Percentiles rank a stretch among this genome's conserved stretches.
Evolutionary conservation across 805 yeast genomes (phyloP).

Genomic region (Ogataea nakhonphanomensis): DNA sequence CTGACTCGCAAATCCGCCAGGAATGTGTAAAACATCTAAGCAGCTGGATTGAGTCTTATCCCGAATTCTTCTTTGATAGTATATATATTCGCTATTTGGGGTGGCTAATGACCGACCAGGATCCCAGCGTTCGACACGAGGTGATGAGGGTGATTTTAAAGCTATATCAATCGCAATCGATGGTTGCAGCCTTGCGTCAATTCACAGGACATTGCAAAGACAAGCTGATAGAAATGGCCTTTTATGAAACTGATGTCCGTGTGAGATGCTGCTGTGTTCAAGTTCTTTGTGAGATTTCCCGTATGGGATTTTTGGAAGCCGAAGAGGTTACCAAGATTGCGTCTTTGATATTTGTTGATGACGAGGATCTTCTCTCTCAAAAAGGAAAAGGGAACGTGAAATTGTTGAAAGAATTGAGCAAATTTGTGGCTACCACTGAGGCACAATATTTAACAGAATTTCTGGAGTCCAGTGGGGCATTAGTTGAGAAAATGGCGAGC

Average conservation of each 20-base stretch:
- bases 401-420: conserved; percentile 47
- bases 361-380: conserved; percentile 26
- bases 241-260: conserved; percentile 50
- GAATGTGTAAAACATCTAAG: conserved; percentile 65
- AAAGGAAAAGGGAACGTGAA: conserved; percentile 26
- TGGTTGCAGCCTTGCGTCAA: conserved; percentile 66
- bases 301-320: conserved; percentile 61
- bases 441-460: conserved; percentile 37
- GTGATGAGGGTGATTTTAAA: conserved; percentile 54
- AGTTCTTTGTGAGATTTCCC: conserved; percentile 52
- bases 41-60: conserved; percentile 67
- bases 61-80: conserved; percentile 68
- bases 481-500: conserved; percentile 28
- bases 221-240: conserved; percentile 62
- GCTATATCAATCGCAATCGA: conserved; percentile 40
- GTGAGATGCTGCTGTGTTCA: conserved; percentile 51
- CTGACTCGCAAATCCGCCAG: conserved; percentile 65
- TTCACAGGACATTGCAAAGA: conserved; percentile 72
- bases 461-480: conserved; percentile 33
- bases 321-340: conserved; percentile 39
- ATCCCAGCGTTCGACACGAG: conserved; percentile 57
- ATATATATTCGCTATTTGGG: conserved; percentile 75
- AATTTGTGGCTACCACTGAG: conserved; percentile 47
- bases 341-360: conserved; percentile 29
- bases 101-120: conserved; percentile 77